These are phyloP conservation scores for Lathyrus tuberosus DNA, from an alignment of 306 rosid genomes.

Conservation along the genomic window DNA sequence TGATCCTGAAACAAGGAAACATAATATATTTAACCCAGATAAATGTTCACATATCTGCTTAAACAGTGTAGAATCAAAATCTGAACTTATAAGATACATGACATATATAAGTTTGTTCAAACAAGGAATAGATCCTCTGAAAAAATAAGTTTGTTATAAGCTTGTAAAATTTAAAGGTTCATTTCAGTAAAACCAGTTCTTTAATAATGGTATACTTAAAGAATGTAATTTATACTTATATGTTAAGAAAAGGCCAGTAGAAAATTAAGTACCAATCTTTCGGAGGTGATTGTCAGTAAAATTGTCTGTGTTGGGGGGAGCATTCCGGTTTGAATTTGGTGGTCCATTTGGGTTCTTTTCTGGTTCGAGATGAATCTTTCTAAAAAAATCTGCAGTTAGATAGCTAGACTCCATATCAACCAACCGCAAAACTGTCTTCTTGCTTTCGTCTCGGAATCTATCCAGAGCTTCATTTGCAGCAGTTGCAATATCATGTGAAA, in stretches of 20 bases:
- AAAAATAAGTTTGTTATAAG: too few species aligned
- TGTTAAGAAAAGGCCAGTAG: slow-evolving; percentile 29
- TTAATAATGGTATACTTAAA: slow-evolving; percentile 6
- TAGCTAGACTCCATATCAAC: slow-evolving; percentile 99
- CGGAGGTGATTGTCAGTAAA: slow-evolving; percentile 76
- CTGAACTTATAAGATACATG: slow-evolving; percentile 17
- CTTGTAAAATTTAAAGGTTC: background rate
- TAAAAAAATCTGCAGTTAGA: slow-evolving; percentile 88
- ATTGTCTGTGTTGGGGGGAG: slow-evolving; percentile 58
- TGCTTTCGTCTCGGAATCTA: slow-evolving; percentile 89
- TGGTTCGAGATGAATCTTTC: slow-evolving; percentile 79
- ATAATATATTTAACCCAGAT: slow-evolving; percentile 12
- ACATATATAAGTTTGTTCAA: background rate
- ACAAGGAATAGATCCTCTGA: too few species aligned
- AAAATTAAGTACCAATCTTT: slow-evolving; percentile 70
- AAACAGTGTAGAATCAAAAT: slow-evolving; percentile 29
- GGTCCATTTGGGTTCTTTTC: slow-evolving; percentile 65
- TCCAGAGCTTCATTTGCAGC: slow-evolving; percentile 88
- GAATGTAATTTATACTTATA: slow-evolving; percentile 14
- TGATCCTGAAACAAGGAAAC: slow-evolving; percentile 66
- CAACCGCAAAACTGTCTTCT: slow-evolving; percentile 80
- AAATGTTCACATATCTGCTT: slow-evolving; percentile 21
- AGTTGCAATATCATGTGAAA: slow-evolving; percentile 76
- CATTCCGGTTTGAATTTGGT: slow-evolving; percentile 51
- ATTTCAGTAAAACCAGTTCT: background rate